These are phyloP conservation scores for Coemansia guatemalensis DNA, from an alignment of 192 early-diverging fungal species.

Conservation along the genomic window DNA sequence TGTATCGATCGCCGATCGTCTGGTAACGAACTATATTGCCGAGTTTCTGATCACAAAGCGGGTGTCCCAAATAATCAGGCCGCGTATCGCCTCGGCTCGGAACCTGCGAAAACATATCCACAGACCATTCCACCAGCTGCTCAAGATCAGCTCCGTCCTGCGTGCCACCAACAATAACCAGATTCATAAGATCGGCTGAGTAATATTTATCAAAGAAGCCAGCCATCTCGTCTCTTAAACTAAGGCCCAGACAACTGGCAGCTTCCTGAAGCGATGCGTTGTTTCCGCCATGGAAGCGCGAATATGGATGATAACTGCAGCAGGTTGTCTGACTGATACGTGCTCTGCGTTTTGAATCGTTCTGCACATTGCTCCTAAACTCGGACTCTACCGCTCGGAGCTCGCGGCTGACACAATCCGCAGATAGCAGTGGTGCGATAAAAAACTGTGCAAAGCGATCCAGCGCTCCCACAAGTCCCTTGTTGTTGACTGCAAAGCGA, in stretches of 20 bases:
- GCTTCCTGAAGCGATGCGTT: conserved; percentile 67
- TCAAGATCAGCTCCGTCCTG: conserved; percentile 74
- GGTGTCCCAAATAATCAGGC: conserved; percentile 59
- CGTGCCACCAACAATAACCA: conserved; percentile 82
- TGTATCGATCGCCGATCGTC: conserved; percentile 69
- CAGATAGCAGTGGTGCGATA: conserved; percentile 78
- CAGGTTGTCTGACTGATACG: conserved; percentile 11
- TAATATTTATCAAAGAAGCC: conserved; percentile 84
- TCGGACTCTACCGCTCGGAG: conserved; percentile 91
- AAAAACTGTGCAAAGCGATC: conserved; percentile 86
- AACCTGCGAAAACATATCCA: conserved; percentile 73
- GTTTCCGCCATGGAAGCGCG: conserved; percentile 83
- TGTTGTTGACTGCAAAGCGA: conserved; percentile 26
- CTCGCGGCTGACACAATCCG: conserved; percentile 82
- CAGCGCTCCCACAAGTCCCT: conserved; percentile 58
- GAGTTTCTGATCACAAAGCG: conserved; percentile 66
- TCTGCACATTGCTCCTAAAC: conserved; percentile 82
- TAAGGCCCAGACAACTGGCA: conserved; percentile 54
- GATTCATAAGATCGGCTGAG: conserved; percentile 87
- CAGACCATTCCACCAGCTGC: conserved; percentile 69
- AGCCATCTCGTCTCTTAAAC: conserved; percentile 73
- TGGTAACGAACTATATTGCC: conserved; percentile 68
- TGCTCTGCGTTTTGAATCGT: conserved; percentile 58
- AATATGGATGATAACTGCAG: conserved; percentile 61
- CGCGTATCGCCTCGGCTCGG: conserved; percentile 63